Evolutionary conservation across 1,284 basidiomycete species (phyloP).

Genomic region (Microbotryum violaceum): DNA sequence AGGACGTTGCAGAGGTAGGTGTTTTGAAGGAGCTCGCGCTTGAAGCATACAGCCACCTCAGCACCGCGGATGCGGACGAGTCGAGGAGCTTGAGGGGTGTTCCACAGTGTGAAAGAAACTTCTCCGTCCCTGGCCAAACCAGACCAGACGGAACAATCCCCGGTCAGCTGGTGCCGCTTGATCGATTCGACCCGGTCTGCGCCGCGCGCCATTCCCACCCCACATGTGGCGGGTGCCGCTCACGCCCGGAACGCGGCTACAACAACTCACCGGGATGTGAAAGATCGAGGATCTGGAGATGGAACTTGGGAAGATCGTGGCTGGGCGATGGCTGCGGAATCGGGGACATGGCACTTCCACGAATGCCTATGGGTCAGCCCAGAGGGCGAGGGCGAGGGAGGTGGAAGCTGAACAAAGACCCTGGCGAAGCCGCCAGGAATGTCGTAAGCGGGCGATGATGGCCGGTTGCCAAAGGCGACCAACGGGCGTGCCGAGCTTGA

Average conservation of each 20-base stretch:
- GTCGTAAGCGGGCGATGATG: no score
- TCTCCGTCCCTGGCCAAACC: background rate
- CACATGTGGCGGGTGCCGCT: background rate
- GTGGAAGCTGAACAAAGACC: no score
- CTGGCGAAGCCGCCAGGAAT: no score
- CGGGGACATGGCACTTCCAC: no score
- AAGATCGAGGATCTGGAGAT: constrained; percentile 10
- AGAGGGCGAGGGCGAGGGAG: no score
- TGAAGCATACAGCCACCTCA: constrained; percentile 12
- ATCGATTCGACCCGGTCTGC: background rate
- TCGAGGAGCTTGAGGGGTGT: background rate
- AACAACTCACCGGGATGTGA: background rate
- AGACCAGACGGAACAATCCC: no score
- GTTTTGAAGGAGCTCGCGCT: background rate
- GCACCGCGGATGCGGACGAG: background rate
- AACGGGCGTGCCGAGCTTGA: no score
- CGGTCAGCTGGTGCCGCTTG: background rate
- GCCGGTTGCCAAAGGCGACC: no score
- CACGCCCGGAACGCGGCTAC: background rate
- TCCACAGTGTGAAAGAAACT: constrained; percentile 3
- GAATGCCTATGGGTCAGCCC: no score
- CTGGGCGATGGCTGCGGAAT: no score
- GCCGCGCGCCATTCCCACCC: background rate
- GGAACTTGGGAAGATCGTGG: background rate
- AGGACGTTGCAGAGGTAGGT: background rate